Evolutionary conservation across 2,329 filamentous ascomycete species (phyloP).

Genomic region (Ploettnerulaceae sp.): DNA sequence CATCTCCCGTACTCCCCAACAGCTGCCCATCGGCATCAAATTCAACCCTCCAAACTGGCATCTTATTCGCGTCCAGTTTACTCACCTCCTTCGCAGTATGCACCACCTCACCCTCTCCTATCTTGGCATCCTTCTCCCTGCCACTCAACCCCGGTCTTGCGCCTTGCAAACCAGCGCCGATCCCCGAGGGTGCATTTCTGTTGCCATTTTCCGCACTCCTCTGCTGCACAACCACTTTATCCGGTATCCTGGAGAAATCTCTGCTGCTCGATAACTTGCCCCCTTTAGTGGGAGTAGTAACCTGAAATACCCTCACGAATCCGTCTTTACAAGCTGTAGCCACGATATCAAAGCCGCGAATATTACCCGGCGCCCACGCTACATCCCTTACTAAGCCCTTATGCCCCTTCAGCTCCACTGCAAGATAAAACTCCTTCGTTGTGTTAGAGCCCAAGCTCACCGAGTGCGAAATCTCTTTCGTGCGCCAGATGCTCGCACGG

Average conservation of each 20-base stretch:
- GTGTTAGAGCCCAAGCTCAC: slow-evolving; percentile 50
- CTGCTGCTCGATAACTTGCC: slow-evolving; percentile 38
- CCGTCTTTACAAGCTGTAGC: slow-evolving; percentile 94
- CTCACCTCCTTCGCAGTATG: slow-evolving; percentile 61
- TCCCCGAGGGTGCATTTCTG: slow-evolving; percentile 42
- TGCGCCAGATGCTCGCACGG: slow-evolving; percentile 76
- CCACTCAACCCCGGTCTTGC: slow-evolving; percentile 37
- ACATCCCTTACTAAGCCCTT: slow-evolving; percentile 78
- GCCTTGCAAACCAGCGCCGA: slow-evolving; percentile 47
- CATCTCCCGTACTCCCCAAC: slow-evolving; percentile 70
- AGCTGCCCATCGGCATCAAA: slow-evolving; percentile 69
- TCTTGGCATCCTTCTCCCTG: slow-evolving; percentile 43
- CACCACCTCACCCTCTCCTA: slow-evolving; percentile 59
- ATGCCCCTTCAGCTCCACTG: slow-evolving; percentile 70
- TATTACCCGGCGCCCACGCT: slow-evolving; percentile 88
- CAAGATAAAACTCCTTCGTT: slow-evolving; percentile 77
- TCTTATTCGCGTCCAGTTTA: slow-evolving; percentile 61
- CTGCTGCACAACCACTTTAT: slow-evolving; percentile 27
- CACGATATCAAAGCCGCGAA: slow-evolving; percentile 82
- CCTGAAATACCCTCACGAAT: slow-evolving; percentile 78
- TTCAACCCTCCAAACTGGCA: slow-evolving; percentile 69
- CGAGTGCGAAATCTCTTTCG: slow-evolving; percentile 50
- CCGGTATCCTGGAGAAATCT: slow-evolving; percentile 31
- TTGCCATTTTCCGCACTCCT: slow-evolving; percentile 18
- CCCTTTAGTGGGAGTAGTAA: slow-evolving; percentile 56